phyloP scores from a whole-genome alignment of 805 yeast genomes.

The Metschnikowia kofuensis region DNA sequence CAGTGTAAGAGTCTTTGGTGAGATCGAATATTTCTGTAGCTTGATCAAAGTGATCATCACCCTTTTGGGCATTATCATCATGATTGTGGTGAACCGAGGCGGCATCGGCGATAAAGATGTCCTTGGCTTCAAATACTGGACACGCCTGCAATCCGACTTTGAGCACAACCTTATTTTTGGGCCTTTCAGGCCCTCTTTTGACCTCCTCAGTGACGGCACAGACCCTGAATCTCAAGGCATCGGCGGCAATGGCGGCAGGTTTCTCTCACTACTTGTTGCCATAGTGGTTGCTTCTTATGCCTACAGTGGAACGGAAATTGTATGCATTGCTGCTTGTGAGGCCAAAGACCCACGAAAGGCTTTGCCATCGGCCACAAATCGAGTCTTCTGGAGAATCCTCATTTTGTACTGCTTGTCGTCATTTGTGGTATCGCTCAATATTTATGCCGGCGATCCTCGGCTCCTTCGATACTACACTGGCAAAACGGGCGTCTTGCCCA shows the following conservation, averaged over 20 bases:
- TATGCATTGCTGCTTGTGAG: conserved; percentile 81
- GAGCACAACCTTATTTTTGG: conserved; percentile 57
- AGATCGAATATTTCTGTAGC: conserved; percentile 64
- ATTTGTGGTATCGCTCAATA: conserved; percentile 66
- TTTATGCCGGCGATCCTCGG: conserved; percentile 78
- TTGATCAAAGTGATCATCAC: conserved; percentile 54
- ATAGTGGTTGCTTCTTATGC: conserved; percentile 67
- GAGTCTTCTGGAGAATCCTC: conserved; percentile 69
- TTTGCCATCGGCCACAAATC: conserved; percentile 70
- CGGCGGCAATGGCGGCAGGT: conserved; percentile 57
- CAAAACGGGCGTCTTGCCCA: conserved; percentile 25
- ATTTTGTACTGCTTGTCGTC: conserved; percentile 64
- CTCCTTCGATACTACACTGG: conserved; percentile 53
- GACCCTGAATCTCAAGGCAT: conserved; percentile 53
- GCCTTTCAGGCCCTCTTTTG: conserved; percentile 69
- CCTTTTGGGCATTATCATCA: conserved; percentile 52
- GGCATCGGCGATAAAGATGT: conserved; percentile 36
- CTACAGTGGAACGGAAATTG: conserved; percentile 79
- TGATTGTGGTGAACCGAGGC: conserved; percentile 65
- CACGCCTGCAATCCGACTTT: conserved; percentile 46
- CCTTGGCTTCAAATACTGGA: conserved; percentile 76
- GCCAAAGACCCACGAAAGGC: conserved; percentile 78
- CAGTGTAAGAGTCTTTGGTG: conserved; percentile 73
- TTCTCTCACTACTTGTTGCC: conserved; percentile 60
- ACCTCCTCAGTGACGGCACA: conserved; percentile 56